Percentiles rank a stretch among this genome's conserved stretches.
These are phyloP conservation scores for Spencermartinsiella ligniputridi DNA, from an alignment of 1,139 yeast species.

Conservation along the genomic window DNA sequence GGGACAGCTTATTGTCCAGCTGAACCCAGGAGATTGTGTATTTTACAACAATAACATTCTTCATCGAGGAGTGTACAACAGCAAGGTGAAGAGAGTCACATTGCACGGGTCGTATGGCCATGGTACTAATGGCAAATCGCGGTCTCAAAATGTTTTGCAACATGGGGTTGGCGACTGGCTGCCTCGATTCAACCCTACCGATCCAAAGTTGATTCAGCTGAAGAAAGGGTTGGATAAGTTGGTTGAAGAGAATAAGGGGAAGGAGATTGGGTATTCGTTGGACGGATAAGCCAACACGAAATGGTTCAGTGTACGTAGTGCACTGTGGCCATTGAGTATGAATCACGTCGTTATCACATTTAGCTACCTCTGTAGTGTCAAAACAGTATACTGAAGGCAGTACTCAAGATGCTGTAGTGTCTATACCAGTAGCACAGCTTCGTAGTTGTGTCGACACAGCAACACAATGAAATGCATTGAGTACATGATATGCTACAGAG, in stretches of 20 bases:
- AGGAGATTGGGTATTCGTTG: conserved; percentile 43
- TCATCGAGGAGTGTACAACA: conserved; percentile 47
- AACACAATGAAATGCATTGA: too few species aligned
- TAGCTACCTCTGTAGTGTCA: too few species aligned
- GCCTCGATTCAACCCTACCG: conserved; percentile 39
- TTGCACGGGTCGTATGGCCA: conserved; percentile 55
- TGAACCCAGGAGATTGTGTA: conserved; percentile 52
- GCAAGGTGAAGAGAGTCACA: conserved; percentile 43
- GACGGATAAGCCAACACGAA: conserved; percentile 45
- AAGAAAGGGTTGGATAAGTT: conserved; percentile 37
- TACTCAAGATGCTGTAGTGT: too few species aligned
- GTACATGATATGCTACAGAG: too few species aligned
- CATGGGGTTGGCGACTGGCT: conserved; percentile 55
- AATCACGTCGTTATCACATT: too few species aligned
- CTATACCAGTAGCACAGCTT: too few species aligned
- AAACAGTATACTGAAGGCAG: too few species aligned
- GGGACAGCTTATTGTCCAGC: conserved; percentile 42
- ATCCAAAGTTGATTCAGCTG: conserved; percentile 37
- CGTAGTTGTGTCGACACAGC: too few species aligned
- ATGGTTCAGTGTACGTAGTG: too few species aligned
- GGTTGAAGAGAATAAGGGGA: conserved; percentile 41
- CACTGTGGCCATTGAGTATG: too few species aligned
- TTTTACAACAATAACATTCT: conserved; percentile 52
- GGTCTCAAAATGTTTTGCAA: conserved; percentile 52
- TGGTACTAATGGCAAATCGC: conserved; percentile 39